A percentile compares a stretch with the other conserved stretches of the same genome.
phyloP scores from a whole-genome alignment of 768 basidiomycete genomes.

The Tephrocybe sp. region DNA sequence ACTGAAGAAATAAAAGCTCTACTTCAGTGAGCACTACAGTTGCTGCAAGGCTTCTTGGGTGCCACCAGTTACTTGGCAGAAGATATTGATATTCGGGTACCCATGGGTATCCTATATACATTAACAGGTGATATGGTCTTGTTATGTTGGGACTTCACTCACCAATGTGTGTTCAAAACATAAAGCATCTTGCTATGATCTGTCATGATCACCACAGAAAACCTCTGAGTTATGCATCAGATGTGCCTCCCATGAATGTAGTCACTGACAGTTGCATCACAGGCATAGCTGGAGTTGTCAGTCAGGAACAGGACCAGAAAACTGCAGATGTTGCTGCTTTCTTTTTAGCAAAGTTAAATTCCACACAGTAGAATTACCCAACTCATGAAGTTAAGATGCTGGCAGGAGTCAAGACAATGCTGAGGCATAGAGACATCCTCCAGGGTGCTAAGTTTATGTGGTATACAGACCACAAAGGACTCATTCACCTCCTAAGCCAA shows the following conservation, averaged over 20 bases:
- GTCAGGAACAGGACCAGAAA: conserved; percentile 23
- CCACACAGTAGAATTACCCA: conserved; percentile 29
- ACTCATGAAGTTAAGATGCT: conserved; percentile 16
- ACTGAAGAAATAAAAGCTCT: not conserved
- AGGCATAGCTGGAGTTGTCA: conserved; percentile 19
- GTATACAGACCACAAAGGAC: not conserved
- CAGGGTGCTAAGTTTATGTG: conserved; percentile 24
- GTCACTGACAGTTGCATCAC: conserved; percentile 24
- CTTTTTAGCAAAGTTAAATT: conserved; percentile 17
- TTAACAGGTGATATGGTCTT: conserved; percentile 12
- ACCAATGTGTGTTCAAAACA: conserved; percentile 25
- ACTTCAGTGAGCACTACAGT: conserved; percentile 11
- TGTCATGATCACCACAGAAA: conserved; percentile 11
- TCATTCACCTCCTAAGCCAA: too few species aligned
- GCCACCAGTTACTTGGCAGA: not conserved
- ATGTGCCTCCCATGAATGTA: conserved; percentile 18
- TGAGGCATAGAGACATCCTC: conserved; percentile 20
- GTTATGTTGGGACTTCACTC: conserved; percentile 14
- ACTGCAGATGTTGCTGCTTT: conserved; percentile 24
- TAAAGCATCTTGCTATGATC: conserved; percentile 20
- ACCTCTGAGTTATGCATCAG: conserved; percentile 17
- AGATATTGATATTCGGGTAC: conserved; percentile 23
- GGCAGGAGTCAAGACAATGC: conserved; percentile 23
- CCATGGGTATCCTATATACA: conserved; percentile 24
- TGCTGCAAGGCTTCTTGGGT: conserved; percentile 16